Percentiles rank a stretch among this genome's conserved stretches.
These are phyloP conservation scores for Symbiodinium pilosum DNA, from an alignment of 73 alveolate genomes.

Conservation along the genomic window DNA sequence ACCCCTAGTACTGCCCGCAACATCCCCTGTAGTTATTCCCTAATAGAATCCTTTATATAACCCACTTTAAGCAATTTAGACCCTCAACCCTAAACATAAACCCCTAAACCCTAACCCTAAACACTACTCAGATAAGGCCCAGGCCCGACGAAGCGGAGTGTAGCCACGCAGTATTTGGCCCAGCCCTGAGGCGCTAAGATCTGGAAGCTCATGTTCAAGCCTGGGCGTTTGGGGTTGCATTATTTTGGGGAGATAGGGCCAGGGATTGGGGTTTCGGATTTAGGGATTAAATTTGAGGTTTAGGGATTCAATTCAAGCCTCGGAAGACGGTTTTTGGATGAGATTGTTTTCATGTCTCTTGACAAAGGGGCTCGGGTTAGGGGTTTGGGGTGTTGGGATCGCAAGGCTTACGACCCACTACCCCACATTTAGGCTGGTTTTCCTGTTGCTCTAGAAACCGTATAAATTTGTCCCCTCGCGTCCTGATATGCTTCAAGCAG, in stretches of 20 bases:
- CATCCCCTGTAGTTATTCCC: neutral
- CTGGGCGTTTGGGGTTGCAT: neutral
- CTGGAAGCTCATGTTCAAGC: slow-evolving; percentile 69
- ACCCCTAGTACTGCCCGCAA: too few relatives aligned
- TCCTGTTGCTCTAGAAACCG: too few relatives aligned
- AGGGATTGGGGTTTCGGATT: neutral
- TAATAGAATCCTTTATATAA: neutral
- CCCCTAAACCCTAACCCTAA: neutral
- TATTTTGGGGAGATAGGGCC: neutral
- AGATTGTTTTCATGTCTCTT: neutral
- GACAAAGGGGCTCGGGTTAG: too few relatives aligned
- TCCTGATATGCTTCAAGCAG: too few relatives aligned
- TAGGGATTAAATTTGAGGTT: too few relatives aligned
- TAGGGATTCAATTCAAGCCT: too few relatives aligned
- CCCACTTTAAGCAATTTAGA: too few relatives aligned
- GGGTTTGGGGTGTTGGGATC: too few relatives aligned
- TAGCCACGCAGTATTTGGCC: slow-evolving; percentile 66
- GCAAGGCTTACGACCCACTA: too few relatives aligned
- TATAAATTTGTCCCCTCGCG: too few relatives aligned
- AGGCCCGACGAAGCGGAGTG: slow-evolving; percentile 63
- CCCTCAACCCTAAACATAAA: too few relatives aligned
- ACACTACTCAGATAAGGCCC: neutral
- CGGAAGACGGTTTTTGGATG: neutral
- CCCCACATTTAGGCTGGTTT: too few relatives aligned
- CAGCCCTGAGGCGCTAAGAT: slow-evolving; percentile 61